A percentile compares a stretch with the other conserved stretches of the same genome.
phyloP scores from a whole-genome alignment of 257 asterid genomes.

The Echium plantagineum region DNA sequence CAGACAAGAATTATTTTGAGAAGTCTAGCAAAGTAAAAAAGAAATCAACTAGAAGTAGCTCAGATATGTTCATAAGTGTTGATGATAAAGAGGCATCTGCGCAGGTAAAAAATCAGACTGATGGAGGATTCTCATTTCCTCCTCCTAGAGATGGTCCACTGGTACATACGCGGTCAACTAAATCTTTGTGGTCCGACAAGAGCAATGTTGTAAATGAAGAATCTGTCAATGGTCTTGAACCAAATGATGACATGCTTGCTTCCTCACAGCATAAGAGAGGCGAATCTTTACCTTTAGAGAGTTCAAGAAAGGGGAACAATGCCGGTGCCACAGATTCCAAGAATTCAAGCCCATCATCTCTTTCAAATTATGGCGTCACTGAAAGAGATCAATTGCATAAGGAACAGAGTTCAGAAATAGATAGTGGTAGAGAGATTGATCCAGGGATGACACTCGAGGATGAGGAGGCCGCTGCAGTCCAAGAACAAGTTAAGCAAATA shows the following conservation, averaged over 20 bases:
- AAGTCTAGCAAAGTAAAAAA: slow-evolving; percentile 5
- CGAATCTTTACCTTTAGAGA: slow-evolving; percentile 17
- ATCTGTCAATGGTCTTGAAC: slow-evolving; percentile 4
- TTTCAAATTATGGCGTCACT: slow-evolving; percentile 16
- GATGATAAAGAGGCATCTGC: slow-evolving; percentile 9
- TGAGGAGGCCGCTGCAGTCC: slow-evolving; percentile 21
- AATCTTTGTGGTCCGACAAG: slow-evolving; percentile 15
- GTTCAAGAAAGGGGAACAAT: slow-evolving; percentile 15
- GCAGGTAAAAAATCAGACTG: slow-evolving; percentile 11
- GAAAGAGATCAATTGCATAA: slow-evolving; percentile 10
- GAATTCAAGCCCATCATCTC: slow-evolving; percentile 20
- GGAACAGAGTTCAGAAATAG: slow-evolving; percentile 9
- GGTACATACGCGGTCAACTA: slow-evolving; percentile 12
- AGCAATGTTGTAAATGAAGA: slow-evolving; percentile 9
- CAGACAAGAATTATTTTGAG: slow-evolving; percentile 15
- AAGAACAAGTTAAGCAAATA: slow-evolving; percentile 24
- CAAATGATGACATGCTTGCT: slow-evolving; percentile 17
- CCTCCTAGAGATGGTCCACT: slow-evolving; percentile 18
- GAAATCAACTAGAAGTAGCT: slow-evolving; percentile 4
- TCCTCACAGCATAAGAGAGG: slow-evolving; percentile 12
- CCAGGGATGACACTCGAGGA: slow-evolving; percentile 17
- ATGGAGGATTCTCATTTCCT: slow-evolving; percentile 19
- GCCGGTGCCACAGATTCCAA: slow-evolving; percentile 14
- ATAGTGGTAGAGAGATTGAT: slow-evolving; percentile 12
- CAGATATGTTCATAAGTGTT: slow-evolving; percentile 7